phyloP scores from a whole-genome alignment of 179 eudicot species.

The Silene coronaria region DNA sequence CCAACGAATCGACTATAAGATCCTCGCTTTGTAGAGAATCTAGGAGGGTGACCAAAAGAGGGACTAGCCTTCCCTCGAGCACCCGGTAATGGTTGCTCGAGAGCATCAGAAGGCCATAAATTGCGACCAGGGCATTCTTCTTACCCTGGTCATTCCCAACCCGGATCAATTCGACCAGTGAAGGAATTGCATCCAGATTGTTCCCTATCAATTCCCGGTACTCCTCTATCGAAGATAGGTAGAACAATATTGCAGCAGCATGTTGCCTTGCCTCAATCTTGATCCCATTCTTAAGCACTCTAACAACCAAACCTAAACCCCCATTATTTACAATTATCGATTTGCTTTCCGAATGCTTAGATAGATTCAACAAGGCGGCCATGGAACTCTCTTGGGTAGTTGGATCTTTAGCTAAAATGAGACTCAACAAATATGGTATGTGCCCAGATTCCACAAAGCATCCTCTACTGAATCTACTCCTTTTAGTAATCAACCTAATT shows the following conservation, averaged over 20 bases:
- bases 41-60: slow-evolving; percentile 39
- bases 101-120: slow-evolving; percentile 55
- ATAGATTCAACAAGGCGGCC: slow-evolving; percentile 72
- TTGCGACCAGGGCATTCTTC: slow-evolving; percentile 59
- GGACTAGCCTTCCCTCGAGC: slow-evolving; percentile 56
- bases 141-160: slow-evolving; percentile 47
- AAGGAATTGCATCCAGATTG: slow-evolving; percentile 47
- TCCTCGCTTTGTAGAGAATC: slow-evolving; percentile 45
- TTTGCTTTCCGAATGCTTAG: slow-evolving; percentile 49
- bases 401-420: slow-evolving; percentile 40
- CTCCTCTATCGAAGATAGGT: slow-evolving; percentile 67
- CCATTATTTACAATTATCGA: slow-evolving; percentile 43
- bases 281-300: slow-evolving; percentile 46
- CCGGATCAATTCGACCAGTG: slow-evolving; percentile 47
- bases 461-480: slow-evolving; percentile 57
- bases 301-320: slow-evolving; percentile 43
- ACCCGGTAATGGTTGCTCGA: slow-evolving; percentile 50
- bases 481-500: slow-evolving; percentile 59
- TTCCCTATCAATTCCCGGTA: slow-evolving; percentile 49
- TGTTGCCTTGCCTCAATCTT: slow-evolving; percentile 61
- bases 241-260: slow-evolving; percentile 76
- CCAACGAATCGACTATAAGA: slow-evolving; percentile 48
- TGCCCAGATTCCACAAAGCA: slow-evolving; percentile 64
- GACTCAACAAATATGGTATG: slow-evolving; percentile 49
- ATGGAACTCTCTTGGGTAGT: slow-evolving; percentile 56